Evolutionary conservation across 805 yeast species (phyloP).

Genomic region (Hemisphaericaspora nanyangensis): DNA sequence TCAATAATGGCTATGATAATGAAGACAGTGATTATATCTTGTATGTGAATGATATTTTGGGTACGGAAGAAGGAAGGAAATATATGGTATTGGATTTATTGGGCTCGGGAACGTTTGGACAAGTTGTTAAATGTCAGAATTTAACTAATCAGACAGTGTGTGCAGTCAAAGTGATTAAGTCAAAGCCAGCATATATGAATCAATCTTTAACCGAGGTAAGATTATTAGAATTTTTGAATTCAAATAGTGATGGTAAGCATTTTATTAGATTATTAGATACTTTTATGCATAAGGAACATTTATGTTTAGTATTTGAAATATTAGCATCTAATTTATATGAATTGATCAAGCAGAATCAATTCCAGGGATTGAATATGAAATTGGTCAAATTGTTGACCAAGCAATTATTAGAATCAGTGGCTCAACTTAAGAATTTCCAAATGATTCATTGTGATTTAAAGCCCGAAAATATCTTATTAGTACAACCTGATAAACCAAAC

Average conservation of each 20-base stretch:
- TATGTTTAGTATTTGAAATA: constrained; percentile 89
- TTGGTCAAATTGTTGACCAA: constrained; percentile 72
- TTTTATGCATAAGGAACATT: constrained; percentile 86
- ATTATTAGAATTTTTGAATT: constrained; percentile 76
- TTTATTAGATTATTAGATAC: constrained; percentile 79
- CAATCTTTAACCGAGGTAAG: constrained; percentile 91
- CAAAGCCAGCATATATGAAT: constrained; percentile 84
- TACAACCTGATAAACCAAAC: constrained; percentile 76
- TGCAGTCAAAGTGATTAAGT: constrained; percentile 92
- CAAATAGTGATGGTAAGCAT: constrained; percentile 62
- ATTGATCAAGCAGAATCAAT: constrained; percentile 86
- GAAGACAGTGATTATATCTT: constrained; percentile 85
- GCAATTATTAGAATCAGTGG: constrained; percentile 78
- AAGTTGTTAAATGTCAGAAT: constrained; percentile 91
- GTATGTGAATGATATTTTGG: constrained; percentile 90
- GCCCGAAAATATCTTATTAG: constrained; percentile 88
- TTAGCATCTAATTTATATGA: constrained; percentile 87
- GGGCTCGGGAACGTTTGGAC: constrained; percentile 98
- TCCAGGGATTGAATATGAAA: constrained; percentile 81
- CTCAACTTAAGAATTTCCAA: constrained; percentile 75
- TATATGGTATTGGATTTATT: constrained; percentile 85
- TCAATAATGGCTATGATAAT: constrained; percentile 83
- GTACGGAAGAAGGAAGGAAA: constrained; percentile 78
- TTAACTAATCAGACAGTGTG: constrained; percentile 77
- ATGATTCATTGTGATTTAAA: constrained; percentile 95